A percentile compares a stretch with the other conserved stretches of the same genome.
These are phyloP conservation scores for Mycena rebaudengoi DNA, from an alignment of 768 basidiomycete genomes.

Conservation along the genomic window DNA sequence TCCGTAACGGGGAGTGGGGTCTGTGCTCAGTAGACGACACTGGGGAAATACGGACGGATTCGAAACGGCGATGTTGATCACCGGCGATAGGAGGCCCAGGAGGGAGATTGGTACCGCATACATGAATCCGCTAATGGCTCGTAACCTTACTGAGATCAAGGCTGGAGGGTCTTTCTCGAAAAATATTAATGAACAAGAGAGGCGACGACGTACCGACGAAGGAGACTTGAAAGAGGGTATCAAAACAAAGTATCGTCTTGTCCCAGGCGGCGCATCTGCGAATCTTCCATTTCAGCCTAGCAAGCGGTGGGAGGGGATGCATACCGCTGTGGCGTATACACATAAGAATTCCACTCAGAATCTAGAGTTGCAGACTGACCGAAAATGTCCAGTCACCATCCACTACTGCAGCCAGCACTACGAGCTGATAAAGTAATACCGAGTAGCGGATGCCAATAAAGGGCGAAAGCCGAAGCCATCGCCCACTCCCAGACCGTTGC, in stretches of 20 bases:
- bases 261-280: background rate
- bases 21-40: background rate
- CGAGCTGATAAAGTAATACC: background rate
- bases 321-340: background rate
- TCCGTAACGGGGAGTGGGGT: background rate
- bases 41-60: background rate
- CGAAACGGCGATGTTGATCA: slow-evolving; percentile 4
- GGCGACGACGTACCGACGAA: background rate
- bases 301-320: too few species aligned
- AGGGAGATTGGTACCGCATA: background rate
- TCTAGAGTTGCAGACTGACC: background rate
- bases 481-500: too few species aligned
- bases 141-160: background rate
- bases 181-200: background rate
- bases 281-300: too few species aligned
- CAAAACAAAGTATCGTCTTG: background rate
- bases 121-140: background rate
- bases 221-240: slow-evolving; percentile 2
- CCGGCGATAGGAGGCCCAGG: background rate
- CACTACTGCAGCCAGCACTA: background rate
- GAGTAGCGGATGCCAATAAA: too few species aligned
- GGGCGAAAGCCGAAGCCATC: too few species aligned
- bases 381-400: background rate
- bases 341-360: background rate
- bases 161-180: background rate